Evolutionary conservation across 164 flowering plant species (phyloP).

Genomic region (Piper betle): DNA sequence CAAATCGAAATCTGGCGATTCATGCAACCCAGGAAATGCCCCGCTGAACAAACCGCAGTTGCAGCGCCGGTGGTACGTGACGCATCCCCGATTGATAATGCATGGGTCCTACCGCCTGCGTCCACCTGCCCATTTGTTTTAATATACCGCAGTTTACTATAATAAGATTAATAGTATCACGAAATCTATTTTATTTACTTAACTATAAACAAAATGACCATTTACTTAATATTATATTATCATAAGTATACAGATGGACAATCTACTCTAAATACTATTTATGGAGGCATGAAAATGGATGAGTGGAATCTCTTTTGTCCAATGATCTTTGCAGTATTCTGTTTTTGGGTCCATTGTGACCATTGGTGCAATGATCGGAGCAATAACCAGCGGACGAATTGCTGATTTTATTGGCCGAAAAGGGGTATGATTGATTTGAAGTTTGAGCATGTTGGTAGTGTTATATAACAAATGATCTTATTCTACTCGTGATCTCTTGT

Average conservation of each 20-base stretch:
- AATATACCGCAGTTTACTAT: no score
- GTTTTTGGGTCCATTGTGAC: slow-evolving; percentile 22
- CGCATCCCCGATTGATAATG: no score
- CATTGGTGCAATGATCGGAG: slow-evolving; percentile 29
- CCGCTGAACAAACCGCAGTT: no score
- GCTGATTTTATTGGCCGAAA: slow-evolving; percentile 24
- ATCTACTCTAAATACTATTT: not conserved
- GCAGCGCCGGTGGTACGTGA: no score
- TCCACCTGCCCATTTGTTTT: no score
- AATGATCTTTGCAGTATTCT: slow-evolving; percentile 15
- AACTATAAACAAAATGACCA: no score
- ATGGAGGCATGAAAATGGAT: not conserved
- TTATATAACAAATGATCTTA: not conserved
- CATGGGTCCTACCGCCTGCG: no score
- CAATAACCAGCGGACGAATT: slow-evolving; percentile 20
- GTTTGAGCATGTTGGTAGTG: not conserved
- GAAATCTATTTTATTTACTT: no score
- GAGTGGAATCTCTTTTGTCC: not conserved
- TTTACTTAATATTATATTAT: no score
- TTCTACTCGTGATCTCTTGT: not conserved
- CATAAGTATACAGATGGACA: not conserved
- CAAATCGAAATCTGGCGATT: no score
- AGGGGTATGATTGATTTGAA: slow-evolving; percentile 10
- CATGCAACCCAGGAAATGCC: no score
- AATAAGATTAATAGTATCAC: no score